These are phyloP conservation scores for Pezicula rhizophila DNA, from an alignment of 2,329 filamentous ascomycete genomes.

Conservation along the genomic window DNA sequence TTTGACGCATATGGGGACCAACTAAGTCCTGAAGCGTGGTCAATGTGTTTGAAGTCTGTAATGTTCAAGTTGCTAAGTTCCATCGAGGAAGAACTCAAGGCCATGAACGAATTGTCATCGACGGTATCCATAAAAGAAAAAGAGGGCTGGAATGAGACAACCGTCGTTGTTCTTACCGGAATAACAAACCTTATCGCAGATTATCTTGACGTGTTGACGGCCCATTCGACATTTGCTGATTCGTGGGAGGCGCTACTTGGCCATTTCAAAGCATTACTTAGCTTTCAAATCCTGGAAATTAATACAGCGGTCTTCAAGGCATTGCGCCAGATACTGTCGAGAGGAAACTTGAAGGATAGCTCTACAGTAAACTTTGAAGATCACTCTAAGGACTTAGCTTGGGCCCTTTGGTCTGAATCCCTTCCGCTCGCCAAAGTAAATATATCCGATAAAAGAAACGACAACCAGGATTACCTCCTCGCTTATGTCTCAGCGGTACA, in stretches of 20 bases:
- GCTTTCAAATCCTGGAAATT: constrained; percentile 60
- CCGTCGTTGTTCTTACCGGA: constrained; percentile 67
- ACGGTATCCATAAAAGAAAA: constrained; percentile 33
- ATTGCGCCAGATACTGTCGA: constrained; percentile 55
- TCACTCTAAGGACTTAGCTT: constrained; percentile 53
- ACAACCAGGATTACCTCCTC: constrained; percentile 77
- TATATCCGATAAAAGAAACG: constrained; percentile 37
- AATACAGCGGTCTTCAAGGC: constrained; percentile 67
- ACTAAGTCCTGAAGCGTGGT: constrained; percentile 73
- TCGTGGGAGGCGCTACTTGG: constrained; percentile 72
- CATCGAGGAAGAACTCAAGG: constrained; percentile 52
- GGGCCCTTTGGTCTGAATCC: constrained; percentile 64
- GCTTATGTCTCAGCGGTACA: constrained; percentile 75
- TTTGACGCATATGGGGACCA: constrained; percentile 87
- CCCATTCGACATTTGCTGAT: constrained; percentile 58
- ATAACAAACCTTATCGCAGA: constrained; percentile 68
- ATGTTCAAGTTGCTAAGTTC: constrained; percentile 72
- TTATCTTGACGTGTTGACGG: constrained; percentile 67
- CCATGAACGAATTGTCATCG: constrained; percentile 29
- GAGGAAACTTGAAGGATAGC: constrained; percentile 37
- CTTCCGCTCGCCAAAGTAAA: constrained; percentile 46
- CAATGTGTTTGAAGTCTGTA: constrained; percentile 72
- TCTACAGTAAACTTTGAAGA: constrained; percentile 21
- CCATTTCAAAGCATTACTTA: constrained; percentile 60
- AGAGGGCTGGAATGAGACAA: constrained; percentile 66